These are phyloP conservation scores for Daldinia vernicosa DNA, from an alignment of 495 filamentous ascomycete species.

Conservation along the genomic window DNA sequence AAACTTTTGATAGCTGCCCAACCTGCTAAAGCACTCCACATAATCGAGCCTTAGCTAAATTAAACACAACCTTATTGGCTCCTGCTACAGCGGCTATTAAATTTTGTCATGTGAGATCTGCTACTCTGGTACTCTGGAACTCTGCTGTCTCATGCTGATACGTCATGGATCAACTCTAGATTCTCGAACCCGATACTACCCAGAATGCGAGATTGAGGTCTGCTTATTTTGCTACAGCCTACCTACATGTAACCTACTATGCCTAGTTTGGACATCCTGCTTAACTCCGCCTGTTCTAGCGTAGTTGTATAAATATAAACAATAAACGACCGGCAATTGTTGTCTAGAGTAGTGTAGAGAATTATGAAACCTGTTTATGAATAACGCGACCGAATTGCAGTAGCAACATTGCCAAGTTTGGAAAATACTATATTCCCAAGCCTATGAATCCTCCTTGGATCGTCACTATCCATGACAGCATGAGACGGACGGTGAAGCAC, in stretches of 20 bases:
- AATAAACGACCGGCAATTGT: too few species aligned
- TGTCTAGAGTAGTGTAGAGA: too few species aligned
- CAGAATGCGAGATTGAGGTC: neutral
- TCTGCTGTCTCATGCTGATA: neutral
- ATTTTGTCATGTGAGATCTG: constrained; percentile 29
- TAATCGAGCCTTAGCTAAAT: constrained; percentile 5
- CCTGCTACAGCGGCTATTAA: constrained; percentile 26
- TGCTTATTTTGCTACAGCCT: neutral
- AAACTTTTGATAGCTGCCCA: constrained; percentile 38
- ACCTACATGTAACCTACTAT: neutral
- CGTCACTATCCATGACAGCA: neutral
- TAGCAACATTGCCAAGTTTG: too few species aligned
- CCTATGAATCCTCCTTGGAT: too few species aligned
- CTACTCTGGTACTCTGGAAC: neutral
- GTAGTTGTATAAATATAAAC: too few species aligned
- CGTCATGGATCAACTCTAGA: constrained; percentile 21
- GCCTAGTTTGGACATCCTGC: neutral
- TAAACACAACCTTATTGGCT: constrained; percentile 20
- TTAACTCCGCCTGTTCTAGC: neutral
- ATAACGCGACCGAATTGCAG: too few species aligned
- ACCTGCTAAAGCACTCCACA: constrained; percentile 19
- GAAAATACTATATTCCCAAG: too few species aligned
- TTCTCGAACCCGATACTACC: neutral
- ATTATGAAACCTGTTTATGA: too few species aligned
- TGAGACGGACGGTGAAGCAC: neutral